A percentile compares a stretch with the other conserved stretches of the same genome.
phyloP scores from a whole-genome alignment of 495 filamentous ascomycete genomes.

The Immersiella caudata region DNA sequence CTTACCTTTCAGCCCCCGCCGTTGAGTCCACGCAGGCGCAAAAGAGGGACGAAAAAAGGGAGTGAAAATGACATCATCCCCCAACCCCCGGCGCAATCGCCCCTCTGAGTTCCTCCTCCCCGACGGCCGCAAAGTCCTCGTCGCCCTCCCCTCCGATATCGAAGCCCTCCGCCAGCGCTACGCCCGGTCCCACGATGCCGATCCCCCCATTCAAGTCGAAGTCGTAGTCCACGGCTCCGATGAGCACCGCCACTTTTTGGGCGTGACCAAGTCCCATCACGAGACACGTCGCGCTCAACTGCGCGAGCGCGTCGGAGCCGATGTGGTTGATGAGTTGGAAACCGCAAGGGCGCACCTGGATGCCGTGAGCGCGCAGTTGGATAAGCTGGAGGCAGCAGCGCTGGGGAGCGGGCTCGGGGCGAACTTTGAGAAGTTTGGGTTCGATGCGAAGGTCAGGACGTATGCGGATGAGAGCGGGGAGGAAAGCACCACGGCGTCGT shows the following conservation, averaged over 20 bases:
- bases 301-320: slow-evolving; percentile 45
- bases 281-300: slow-evolving; percentile 46
- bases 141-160: slow-evolving; percentile 57
- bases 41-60: not conserved
- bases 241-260: slow-evolving; percentile 57
- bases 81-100: slow-evolving; percentile 27
- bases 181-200: slow-evolving; percentile 34
- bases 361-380: slow-evolving; percentile 52
- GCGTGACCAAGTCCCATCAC: slow-evolving; percentile 52
- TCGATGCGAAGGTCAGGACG: slow-evolving; percentile 56
- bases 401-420: slow-evolving; percentile 49
- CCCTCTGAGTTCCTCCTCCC: slow-evolving; percentile 55
- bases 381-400: slow-evolving; percentile 49
- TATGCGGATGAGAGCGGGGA: slow-evolving; percentile 32
- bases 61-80: not conserved
- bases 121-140: slow-evolving; percentile 56
- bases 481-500: slow-evolving; percentile 7
- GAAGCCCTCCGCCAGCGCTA: slow-evolving; percentile 46
- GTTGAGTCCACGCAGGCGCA: too few relatives aligned
- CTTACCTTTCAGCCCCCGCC: too few relatives aligned
- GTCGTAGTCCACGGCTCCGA: slow-evolving; percentile 55
- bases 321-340: slow-evolving; percentile 57
- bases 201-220: slow-evolving; percentile 44
- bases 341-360: slow-evolving; percentile 52
- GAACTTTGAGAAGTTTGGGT: slow-evolving; percentile 62